phyloP scores from a whole-genome alignment of 2,329 filamentous ascomycete species.

The Pseudocercospora musae region DNA sequence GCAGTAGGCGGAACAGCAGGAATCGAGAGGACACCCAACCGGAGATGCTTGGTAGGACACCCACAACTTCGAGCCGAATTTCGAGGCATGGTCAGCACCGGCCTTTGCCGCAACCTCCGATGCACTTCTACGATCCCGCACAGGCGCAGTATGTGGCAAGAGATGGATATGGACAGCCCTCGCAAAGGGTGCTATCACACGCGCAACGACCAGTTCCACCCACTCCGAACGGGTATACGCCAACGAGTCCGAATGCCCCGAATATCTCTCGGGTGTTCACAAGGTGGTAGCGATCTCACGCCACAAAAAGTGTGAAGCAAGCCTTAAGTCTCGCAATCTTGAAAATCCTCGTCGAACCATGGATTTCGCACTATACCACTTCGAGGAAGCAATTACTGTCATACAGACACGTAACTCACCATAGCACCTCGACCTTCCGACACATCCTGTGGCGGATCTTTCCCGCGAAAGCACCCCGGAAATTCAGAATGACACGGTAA shows the following conservation, averaged over 20 bases:
- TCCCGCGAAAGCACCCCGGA: not conserved
- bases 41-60: conserved; percentile 5
- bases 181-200: not conserved
- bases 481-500: not conserved
- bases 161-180: not conserved
- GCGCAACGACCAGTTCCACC: not conserved
- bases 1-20: conserved; percentile 4
- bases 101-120: not conserved
- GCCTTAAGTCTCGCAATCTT: no score
- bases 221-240: not conserved
- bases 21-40: not conserved
- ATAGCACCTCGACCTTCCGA: no score
- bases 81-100: not conserved
- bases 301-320: no score
- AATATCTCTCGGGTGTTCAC: not conserved
- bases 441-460: no score
- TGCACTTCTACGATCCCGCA: not conserved
- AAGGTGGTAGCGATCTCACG: not conserved
- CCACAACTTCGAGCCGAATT: not conserved
- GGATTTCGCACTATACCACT: not conserved
- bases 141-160: not conserved
- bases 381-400: not conserved
- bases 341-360: not conserved
- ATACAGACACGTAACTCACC: no score
- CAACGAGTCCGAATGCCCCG: not conserved